Conservation (phyloP, 352 stramenopile species). For the Pythium aphanidermatum region DNA sequence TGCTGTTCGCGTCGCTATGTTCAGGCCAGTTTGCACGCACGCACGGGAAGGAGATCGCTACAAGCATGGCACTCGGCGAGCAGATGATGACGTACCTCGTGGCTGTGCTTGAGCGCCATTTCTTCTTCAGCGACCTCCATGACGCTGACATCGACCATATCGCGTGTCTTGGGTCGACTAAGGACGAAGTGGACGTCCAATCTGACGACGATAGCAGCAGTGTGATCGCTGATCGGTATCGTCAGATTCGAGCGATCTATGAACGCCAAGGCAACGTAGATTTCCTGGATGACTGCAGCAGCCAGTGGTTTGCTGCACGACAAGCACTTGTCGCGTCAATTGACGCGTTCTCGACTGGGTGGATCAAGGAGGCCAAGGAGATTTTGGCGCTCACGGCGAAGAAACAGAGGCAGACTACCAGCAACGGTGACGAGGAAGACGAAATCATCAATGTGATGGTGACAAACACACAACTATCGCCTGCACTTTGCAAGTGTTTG, state of each 20-base stretch:
- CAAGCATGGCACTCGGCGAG: conserved; percentile 58
- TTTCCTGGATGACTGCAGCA: conserved; percentile 56
- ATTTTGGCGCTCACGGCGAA: conserved; percentile 45
- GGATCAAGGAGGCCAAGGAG: conserved; percentile 53
- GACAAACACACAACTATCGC: conserved; percentile 77
- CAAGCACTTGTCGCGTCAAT: conserved; percentile 64
- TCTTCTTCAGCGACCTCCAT: conserved; percentile 80
- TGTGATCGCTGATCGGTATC: conserved; percentile 32
- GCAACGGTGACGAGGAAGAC: conserved; percentile 27
- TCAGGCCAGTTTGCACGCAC: conserved; percentile 59
- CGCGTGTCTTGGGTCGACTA: conserved; percentile 10
- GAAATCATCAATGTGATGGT: conserved; percentile 75
- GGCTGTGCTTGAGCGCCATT: conserved; percentile 73
- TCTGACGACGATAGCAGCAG: too few relatives aligned
- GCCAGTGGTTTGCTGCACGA: conserved; percentile 65
- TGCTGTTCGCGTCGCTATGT: conserved; percentile 79
- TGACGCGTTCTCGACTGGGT: conserved; percentile 63
- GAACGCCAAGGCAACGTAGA: conserved; percentile 53
- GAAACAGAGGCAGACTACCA: background rate
- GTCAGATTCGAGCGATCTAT: conserved; percentile 73
- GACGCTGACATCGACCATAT: conserved; percentile 70
- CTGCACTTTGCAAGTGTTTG: conserved; percentile 77
- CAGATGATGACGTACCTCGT: conserved; percentile 86
- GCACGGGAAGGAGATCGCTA: conserved; percentile 50
- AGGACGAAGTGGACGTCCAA: too few relatives aligned